A percentile compares a stretch with the other conserved stretches of the same genome.
Conservation (phyloP, 1,284 basidiomycete species). For the Pseudozyma flocculosa region DNA sequence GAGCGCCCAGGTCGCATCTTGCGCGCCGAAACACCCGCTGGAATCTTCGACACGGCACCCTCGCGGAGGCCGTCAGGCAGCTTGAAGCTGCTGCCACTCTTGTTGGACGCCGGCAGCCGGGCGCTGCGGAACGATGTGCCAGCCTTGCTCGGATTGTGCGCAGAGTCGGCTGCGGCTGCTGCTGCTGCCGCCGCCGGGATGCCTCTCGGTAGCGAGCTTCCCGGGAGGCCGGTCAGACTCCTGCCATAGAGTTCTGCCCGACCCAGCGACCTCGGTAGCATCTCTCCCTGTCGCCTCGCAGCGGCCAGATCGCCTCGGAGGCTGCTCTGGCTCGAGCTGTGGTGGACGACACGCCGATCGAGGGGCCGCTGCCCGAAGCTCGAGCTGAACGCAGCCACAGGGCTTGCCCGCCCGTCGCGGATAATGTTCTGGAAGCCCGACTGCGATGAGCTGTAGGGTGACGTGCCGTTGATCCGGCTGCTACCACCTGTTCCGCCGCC, state of each 20-base stretch:
- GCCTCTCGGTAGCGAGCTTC: slow-evolving; percentile 24
- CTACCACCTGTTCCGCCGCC: no score
- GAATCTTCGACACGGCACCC: not conserved
- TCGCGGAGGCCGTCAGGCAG: slow-evolving; percentile 11
- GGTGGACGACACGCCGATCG: slow-evolving; percentile 15
- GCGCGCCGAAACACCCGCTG: no score
- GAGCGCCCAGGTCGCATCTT: not conserved
- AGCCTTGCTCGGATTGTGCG: not conserved
- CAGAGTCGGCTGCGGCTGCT: not conserved
- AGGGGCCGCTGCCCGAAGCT: slow-evolving; percentile 5
- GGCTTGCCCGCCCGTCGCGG: slow-evolving; percentile 26
- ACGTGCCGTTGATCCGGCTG: slow-evolving; percentile 21
- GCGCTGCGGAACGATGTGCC: slow-evolving; percentile 20
- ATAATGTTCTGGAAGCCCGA: slow-evolving; percentile 28
- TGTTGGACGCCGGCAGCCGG: slow-evolving; percentile 15
- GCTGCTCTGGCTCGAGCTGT: slow-evolving; percentile 34
- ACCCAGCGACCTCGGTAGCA: not conserved
- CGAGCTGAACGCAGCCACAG: slow-evolving; percentile 13
- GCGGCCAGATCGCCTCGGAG: slow-evolving; percentile 17
- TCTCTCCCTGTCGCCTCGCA: slow-evolving; percentile 2
- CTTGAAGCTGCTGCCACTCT: slow-evolving; percentile 34
- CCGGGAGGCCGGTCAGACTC: slow-evolving; percentile 2
- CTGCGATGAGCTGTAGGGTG: slow-evolving; percentile 32
- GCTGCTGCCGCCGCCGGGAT: slow-evolving; percentile 2
- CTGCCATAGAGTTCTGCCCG: not conserved